Base-by-base conservation (phyloP, 169 alveolate genomes). In the Amoebophrya sp. region DNA sequence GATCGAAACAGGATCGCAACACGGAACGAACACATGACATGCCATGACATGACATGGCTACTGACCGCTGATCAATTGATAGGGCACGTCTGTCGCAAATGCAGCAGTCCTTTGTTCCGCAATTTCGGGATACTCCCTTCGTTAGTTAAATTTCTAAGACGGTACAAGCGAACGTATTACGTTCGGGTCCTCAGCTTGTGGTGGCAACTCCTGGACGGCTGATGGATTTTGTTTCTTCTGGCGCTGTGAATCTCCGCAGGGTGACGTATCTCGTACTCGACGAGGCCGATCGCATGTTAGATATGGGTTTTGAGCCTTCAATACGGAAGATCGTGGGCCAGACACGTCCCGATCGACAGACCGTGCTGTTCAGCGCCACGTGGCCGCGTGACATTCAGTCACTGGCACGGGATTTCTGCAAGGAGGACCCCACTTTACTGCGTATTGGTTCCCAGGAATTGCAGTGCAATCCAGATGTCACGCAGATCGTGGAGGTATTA, bases 301-400 rank as follows among this genome's bases (percentile, higher is more conserved):
- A 98, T 93, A 98, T 98, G 99, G 99, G 99, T 0, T 98, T 98
- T 95, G 99, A 98, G 93, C 98, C 98, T n/a, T 98, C 96, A 94
- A 98, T 98, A 54, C 94, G 99, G 93, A 96, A 97, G 95, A 96
- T 98, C 78, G 96, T 96, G 54, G 12, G 38, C 47, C 98, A 97
- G 92, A 96, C 96, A 18, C 65, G 65, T 47, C 98, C 98, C 41
- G 98, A 98, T 92, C 92, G 98, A 90, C 98, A 97, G 95, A 96
- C 97, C 26, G 90, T 97, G 76, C 95, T 98, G 95, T 98, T 97
- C 94, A 95, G 98, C 41, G 99, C 99, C 0, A 98, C 99, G 0
- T 97, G 98, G 98, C 99, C 98, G 26, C 93, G 95, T 91, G 97
- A 96, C 38, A 65, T 98, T 34, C 97, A 97, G 93, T 93, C 96